Evolutionary conservation across 1,284 basidiomycete species (phyloP), one percentile per base, ranked within the genome.

Genomic region (Tremellales sp.): DNA sequence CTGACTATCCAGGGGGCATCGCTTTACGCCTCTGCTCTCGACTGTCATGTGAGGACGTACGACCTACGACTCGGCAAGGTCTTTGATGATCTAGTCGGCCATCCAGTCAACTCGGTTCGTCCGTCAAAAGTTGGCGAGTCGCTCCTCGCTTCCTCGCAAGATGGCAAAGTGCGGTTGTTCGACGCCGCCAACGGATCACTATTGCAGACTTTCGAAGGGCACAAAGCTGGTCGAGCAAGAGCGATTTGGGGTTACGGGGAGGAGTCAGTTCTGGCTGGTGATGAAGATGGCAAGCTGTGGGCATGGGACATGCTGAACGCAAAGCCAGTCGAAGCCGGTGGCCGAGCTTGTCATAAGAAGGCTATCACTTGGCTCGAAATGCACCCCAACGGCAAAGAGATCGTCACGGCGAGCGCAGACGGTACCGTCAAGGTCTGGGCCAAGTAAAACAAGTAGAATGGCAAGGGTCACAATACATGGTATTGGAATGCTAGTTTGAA

Each of bases 281-380:
- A 97, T 67, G 93, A 97, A 69, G 80, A 84, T 4, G 96, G 96
- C 0, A 75, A 75, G 51, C 76, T 98, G 4, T 92, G 89, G 85
- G 83, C 82, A 33, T 99, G 94, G 93, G 90, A 94, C 65, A 76
- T 97, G 47, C 80, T 96, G 24, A 86, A 90, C 87, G 85, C 82
- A 5, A 83, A 82, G 47, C 86, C 84, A 4, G 81, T 82, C 19
- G 82, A 82, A 66, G 81, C 82, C 2, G 33, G 19, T 6, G 33
- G 33, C 6, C 19, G 33, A 17, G 13, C 33, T 13, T 17, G 19
- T 15, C 91, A 96, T 67, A 78, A 83, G 42, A 89, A 87, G 68
- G 81, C 88, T 22, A 84, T 97, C 39, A 87, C 89, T 13, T 96
- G 91, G 88, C 84, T 89, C 1, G 90, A 94, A 69, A 81, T 87